phyloP scores from a whole-genome alignment of 2,329 filamentous ascomycete genomes.

The Phialocephala sp. region DNA sequence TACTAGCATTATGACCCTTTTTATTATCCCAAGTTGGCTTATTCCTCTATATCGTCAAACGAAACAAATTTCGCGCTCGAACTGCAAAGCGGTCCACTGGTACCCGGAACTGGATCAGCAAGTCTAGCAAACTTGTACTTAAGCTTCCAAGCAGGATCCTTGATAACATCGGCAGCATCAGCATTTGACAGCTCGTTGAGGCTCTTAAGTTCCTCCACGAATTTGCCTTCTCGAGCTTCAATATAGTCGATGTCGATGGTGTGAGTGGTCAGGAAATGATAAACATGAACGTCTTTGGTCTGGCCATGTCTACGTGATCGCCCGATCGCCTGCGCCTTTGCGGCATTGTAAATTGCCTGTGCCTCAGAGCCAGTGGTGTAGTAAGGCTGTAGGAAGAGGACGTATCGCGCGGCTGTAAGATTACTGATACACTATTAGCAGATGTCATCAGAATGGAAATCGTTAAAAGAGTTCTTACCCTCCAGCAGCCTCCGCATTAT shows the following conservation, averaged over 20 bases:
- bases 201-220: not conserved
- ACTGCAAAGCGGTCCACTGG: not conserved
- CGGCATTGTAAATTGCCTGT: slow-evolving; percentile 59
- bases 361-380: slow-evolving; percentile 47
- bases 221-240: slow-evolving; percentile 16
- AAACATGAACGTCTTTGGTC: slow-evolving; percentile 60
- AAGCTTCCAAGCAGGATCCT: not conserved
- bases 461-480: slow-evolving; percentile 50
- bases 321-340: slow-evolving; percentile 68
- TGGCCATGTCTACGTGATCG: slow-evolving; percentile 64
- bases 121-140: not conserved
- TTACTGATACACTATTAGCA: slow-evolving; percentile 48
- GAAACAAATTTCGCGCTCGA: not conserved
- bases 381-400: slow-evolving; percentile 66
- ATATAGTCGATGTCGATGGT: slow-evolving; percentile 32
- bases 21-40: not conserved
- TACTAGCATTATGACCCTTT: not conserved
- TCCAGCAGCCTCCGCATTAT: slow-evolving; percentile 63
- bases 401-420: slow-evolving; percentile 66
- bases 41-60: not conserved
- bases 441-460: not conserved
- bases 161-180: not conserved
- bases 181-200: not conserved
- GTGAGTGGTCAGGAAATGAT: slow-evolving; percentile 42
- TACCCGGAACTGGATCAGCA: not conserved